A percentile compares a stretch with the other conserved stretches of the same genome.
phyloP scores from a whole-genome alignment of 2,329 filamentous ascomycete species.

The Fusarium austroafricanum region DNA sequence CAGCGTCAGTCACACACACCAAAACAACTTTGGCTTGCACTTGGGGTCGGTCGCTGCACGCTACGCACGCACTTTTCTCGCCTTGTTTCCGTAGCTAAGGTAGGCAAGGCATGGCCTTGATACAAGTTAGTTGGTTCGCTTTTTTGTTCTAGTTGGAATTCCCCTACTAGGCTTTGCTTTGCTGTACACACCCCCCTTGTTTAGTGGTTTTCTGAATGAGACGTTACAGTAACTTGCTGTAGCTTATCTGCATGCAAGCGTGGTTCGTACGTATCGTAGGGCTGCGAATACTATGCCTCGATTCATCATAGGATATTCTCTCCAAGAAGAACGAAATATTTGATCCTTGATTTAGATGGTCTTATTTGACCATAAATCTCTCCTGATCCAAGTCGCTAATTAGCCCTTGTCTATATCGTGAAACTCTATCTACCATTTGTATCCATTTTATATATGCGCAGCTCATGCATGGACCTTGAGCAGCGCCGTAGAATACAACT shows the following conservation, averaged over 20 bases:
- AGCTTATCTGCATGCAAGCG: constrained; percentile 17
- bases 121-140: constrained; percentile 33
- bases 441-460: constrained; percentile 26
- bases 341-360: not conserved
- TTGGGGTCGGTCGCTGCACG: constrained; percentile 13
- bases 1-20: constrained; percentile 46
- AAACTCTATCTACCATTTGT: constrained; percentile 10
- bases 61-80: constrained; percentile 25
- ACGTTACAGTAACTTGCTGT: constrained; percentile 13
- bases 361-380: not conserved
- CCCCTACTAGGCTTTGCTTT: constrained; percentile 4
- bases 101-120: constrained; percentile 12
- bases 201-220: constrained; percentile 14
- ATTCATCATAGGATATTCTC: not conserved
- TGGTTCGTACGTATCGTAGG: not conserved
- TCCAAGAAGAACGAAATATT: not conserved
- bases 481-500: constrained; percentile 33
- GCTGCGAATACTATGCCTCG: not conserved
- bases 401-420: constrained; percentile 25
- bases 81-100: constrained; percentile 20
- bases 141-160: constrained; percentile 21
- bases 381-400: not conserved
- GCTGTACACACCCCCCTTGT: constrained; percentile 37
- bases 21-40: not conserved
- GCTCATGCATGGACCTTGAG: constrained; percentile 19